phyloP scores from a whole-genome alignment of 1,139 yeast species.

The Yamadazyma dendronema region DNA sequence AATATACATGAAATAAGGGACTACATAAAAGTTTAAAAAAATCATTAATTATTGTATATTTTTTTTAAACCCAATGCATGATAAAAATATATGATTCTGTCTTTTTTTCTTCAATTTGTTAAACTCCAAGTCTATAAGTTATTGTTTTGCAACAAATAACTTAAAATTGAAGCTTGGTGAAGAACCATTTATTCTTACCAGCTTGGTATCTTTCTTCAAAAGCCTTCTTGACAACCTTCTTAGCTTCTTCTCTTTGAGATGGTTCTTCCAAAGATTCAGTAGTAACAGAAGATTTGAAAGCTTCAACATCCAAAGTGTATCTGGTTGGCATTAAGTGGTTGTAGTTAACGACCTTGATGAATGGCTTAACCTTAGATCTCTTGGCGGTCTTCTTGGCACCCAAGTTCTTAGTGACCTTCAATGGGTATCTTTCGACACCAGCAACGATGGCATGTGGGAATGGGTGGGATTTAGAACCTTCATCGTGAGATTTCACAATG shows the following conservation, averaged over 20 bases:
- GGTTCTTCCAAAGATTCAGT: slow-evolving; percentile 97
- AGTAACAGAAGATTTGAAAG: slow-evolving; percentile 88
- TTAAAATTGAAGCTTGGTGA: slow-evolving; percentile 98
- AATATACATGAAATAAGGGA: slow-evolving; percentile 16
- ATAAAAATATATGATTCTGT: slow-evolving; percentile 18
- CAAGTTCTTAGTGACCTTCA: slow-evolving; percentile 93
- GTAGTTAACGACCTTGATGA: slow-evolving; percentile 99
- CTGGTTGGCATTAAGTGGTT: slow-evolving; percentile 99
- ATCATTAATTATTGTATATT: slow-evolving; percentile 23
- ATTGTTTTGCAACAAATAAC: slow-evolving; percentile 55
- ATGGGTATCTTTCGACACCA: slow-evolving; percentile 99
- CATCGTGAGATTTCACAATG: slow-evolving; percentile 97
- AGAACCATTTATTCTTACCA: slow-evolving; percentile 99
- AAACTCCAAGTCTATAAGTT: slow-evolving; percentile 24
- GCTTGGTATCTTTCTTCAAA: slow-evolving; percentile 99
- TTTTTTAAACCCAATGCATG: slow-evolving; percentile 36
- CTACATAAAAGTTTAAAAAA: slow-evolving; percentile 13
- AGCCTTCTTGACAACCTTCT: slow-evolving; percentile 98
- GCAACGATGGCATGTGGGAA: slow-evolving; percentile 99
- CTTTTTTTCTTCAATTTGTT: slow-evolving; percentile 18
- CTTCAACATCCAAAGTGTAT: slow-evolving; percentile 96
- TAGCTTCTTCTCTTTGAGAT: slow-evolving; percentile 98
- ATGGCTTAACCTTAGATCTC: slow-evolving; percentile 99
- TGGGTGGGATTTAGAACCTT: slow-evolving; percentile 98
- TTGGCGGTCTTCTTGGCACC: slow-evolving; percentile 96